These are phyloP conservation scores for Tuber aestivum DNA, from an alignment of 495 filamentous ascomycete genomes.

Conservation along the genomic window DNA sequence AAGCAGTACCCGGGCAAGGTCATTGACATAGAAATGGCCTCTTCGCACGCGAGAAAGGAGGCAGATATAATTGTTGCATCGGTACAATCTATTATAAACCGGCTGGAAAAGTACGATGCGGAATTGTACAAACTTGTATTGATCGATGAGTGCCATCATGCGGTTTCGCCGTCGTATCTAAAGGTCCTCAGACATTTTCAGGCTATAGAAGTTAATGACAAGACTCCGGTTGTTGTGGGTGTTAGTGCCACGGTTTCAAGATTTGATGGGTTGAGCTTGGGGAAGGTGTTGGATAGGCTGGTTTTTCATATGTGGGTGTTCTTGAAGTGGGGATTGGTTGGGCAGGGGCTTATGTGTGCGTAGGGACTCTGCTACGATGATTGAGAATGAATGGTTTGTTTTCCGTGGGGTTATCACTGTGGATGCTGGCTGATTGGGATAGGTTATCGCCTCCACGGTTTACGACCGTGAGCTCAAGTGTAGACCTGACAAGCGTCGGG, in stretches of 20 bases:
- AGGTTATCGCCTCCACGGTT: slow-evolving; percentile 75
- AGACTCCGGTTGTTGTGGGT: slow-evolving; percentile 71
- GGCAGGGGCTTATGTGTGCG: slow-evolving; percentile 15
- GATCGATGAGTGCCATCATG: slow-evolving; percentile 98
- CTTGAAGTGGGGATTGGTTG: not conserved
- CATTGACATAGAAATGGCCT: slow-evolving; percentile 88
- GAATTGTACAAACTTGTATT: slow-evolving; percentile 77
- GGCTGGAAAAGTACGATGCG: slow-evolving; percentile 76
- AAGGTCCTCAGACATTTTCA: slow-evolving; percentile 67
- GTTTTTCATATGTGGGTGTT: slow-evolving; percentile 73
- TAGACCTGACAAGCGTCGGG: slow-evolving; percentile 64
- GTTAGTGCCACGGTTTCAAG: slow-evolving; percentile 91
- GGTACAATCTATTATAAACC: slow-evolving; percentile 67
- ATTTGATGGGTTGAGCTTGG: slow-evolving; percentile 79
- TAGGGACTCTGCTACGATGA: slow-evolving; percentile 91
- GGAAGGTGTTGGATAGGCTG: slow-evolving; percentile 85
- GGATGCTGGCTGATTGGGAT: not conserved
- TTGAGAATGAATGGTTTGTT: slow-evolving; percentile 63
- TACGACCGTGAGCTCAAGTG: slow-evolving; percentile 79
- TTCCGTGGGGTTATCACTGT: slow-evolving; percentile 42
- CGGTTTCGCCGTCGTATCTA: slow-evolving; percentile 75
- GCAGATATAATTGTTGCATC: slow-evolving; percentile 97
- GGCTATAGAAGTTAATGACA: slow-evolving; percentile 47
- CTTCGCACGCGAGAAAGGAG: slow-evolving; percentile 60
- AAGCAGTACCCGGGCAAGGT: slow-evolving; percentile 69